Evolutionary conservation across 805 yeast genomes (phyloP), one percentile per base, ranked within the genome.

Genomic region (Scheffersomyces stipitis): DNA sequence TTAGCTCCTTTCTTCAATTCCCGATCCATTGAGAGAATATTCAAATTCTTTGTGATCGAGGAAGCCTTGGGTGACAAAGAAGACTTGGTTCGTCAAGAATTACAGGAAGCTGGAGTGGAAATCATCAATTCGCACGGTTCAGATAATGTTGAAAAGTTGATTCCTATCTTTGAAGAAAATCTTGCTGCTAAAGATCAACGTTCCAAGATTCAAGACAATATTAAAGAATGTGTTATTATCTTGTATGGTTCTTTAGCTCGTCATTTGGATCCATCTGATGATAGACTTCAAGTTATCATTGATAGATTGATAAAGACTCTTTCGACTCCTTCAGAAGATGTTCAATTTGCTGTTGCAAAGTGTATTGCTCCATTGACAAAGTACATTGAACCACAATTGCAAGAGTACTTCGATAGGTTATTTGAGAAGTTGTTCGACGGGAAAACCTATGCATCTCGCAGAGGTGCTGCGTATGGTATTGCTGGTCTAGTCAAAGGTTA

Each of bases 401-500:
- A 73, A 18, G 58, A 62, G 1, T 78, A 83, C 46, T 63, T 86
- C 39, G 84, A 81, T 26, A 48, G 52, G 3, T 65, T 89, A 33
- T 75, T 86, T 52, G 76, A 67, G 4, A 79, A 75, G 46, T 65
- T 90, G 17, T 79, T 86, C 53, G 57, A 62, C 6, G 80, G 79
- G 2, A 64, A 66, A 22, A 37, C 41, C 15, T 52, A 68, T 26
- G 75, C 76, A 1, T 68, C 71, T n/a, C 75, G 96, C 56, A 76
- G 91, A 46, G 99, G 98, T 54, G 91, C 96, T 2, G 98, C 98
- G 1, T 89, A 86, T 65, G 99, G 98, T 60, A 75, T 93, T 49
- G 86, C 98, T 15, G 99, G 99, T 45, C 63, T 93, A 30, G 91
- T 86, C 3, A 83, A 86, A 54, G 99, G 99, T 40, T 75, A 80